phyloP scores from a whole-genome alignment of 176 grass and related monocot species.

The Hsuehochloa calcarea region DNA sequence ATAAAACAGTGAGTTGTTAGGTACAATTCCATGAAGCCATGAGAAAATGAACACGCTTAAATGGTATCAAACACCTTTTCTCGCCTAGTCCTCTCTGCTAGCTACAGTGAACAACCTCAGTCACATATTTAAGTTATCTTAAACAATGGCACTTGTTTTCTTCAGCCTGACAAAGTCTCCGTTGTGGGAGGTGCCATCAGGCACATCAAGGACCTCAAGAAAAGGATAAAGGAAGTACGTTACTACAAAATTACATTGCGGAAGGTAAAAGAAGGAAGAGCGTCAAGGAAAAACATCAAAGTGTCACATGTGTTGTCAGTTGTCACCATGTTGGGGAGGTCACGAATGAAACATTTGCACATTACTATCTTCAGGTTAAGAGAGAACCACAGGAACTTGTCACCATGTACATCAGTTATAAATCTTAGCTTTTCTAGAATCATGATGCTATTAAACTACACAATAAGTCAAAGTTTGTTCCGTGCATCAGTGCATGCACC shows the following conservation, averaged over 20 bases:
- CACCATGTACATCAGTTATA: not conserved
- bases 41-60: not conserved
- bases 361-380: not conserved
- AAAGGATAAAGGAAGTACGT: not conserved
- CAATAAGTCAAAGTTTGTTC: not conserved
- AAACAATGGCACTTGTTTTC: not conserved
- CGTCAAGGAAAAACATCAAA: not conserved
- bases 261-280: not conserved
- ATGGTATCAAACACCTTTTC: not conserved
- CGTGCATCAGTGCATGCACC: not conserved
- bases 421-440: not conserved
- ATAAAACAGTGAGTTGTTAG: not conserved
- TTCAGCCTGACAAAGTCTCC: not conserved
- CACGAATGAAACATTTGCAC: not conserved
- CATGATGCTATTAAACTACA: not conserved
- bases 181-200: not conserved
- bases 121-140: not conserved
- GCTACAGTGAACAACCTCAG: not conserved
- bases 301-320: not conserved
- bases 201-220: not conserved
- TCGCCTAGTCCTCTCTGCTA: not conserved
- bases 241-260: not conserved
- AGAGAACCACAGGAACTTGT: conserved; percentile 14
- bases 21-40: not conserved
- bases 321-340: not conserved